Conservation (phyloP, 2,329 filamentous ascomycete genomes). For the Ceratocystis harringtonii region DNA sequence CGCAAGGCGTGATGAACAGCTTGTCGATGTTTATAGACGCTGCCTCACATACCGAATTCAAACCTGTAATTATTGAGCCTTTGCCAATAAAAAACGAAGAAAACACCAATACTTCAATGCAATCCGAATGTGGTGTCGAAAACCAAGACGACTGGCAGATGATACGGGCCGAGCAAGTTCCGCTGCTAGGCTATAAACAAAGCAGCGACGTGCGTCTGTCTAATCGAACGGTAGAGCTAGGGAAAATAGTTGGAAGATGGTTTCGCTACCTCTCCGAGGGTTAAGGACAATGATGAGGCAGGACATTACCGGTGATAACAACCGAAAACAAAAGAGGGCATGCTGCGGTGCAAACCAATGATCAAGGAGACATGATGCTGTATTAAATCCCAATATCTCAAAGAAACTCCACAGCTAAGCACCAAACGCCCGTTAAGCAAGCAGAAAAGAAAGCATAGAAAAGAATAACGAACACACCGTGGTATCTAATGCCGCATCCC, state of each 20-base stretch:
- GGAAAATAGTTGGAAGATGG: slow-evolving; percentile 8
- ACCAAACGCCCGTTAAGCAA: slow-evolving; percentile 8
- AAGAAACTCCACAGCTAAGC: slow-evolving; percentile 1
- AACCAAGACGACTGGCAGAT: background rate
- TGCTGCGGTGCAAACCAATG: slow-evolving; percentile 10
- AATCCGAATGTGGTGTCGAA: background rate
- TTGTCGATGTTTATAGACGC: slow-evolving; percentile 49
- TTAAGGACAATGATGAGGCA: background rate
- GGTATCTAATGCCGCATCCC: background rate
- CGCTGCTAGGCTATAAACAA: slow-evolving; percentile 15
- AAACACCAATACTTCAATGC: background rate
- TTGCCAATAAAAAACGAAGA: slow-evolving; percentile 7
- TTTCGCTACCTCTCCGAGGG: background rate
- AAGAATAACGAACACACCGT: slow-evolving; percentile 8
- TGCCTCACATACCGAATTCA: slow-evolving; percentile 32
- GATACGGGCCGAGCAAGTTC: slow-evolving; percentile 10
- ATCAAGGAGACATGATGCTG: background rate
- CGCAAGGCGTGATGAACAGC: slow-evolving; percentile 52
- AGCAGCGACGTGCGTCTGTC: slow-evolving; percentile 11
- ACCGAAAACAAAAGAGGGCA: background rate
- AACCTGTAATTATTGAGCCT: slow-evolving; percentile 35
- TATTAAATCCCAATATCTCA: background rate
- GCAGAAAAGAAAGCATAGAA: slow-evolving; percentile 6
- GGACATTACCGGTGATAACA: background rate
- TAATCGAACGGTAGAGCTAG: slow-evolving; percentile 8